phyloP scores from a whole-genome alignment of 2,329 filamentous ascomycete species.

The Oidium heveae region DNA sequence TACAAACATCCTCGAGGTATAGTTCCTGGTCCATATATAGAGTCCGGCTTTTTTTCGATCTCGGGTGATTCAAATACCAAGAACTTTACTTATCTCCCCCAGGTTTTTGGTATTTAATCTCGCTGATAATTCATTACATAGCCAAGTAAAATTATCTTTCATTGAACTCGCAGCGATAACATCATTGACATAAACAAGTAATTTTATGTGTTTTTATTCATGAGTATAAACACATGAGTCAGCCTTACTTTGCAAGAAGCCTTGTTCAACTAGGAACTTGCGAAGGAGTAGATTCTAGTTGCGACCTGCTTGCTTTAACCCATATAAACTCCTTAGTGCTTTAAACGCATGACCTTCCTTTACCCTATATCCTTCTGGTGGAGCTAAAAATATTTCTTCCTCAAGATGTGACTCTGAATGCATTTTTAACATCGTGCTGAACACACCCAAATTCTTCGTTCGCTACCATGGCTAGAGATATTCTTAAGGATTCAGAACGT shows the following conservation, averaged over 20 bases:
- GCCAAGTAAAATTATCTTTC: not conserved
- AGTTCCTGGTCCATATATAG: not conserved
- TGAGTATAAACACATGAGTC: not conserved
- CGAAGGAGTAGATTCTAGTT: no score
- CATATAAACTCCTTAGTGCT: not conserved
- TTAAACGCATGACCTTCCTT: not conserved
- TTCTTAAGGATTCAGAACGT: not conserved
- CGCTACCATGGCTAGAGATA: not conserved
- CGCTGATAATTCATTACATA: not conserved
- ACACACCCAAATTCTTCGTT: not conserved
- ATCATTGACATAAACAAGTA: no score
- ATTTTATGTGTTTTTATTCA: not conserved
- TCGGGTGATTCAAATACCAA: no score
- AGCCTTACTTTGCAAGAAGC: not conserved
- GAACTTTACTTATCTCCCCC: no score
- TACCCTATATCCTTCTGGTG: not conserved
- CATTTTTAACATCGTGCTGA: slow-evolving; percentile 1
- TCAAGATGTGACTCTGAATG: not conserved
- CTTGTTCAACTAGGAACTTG: not conserved
- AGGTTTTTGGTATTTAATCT: no score
- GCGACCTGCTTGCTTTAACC: no score
- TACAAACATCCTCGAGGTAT: not conserved
- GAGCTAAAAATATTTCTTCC: not conserved
- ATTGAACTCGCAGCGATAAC: not conserved
- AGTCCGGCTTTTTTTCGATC: not conserved